phyloP scores from a whole-genome alignment of 306 rosid genomes.

The Inga laurina region DNA sequence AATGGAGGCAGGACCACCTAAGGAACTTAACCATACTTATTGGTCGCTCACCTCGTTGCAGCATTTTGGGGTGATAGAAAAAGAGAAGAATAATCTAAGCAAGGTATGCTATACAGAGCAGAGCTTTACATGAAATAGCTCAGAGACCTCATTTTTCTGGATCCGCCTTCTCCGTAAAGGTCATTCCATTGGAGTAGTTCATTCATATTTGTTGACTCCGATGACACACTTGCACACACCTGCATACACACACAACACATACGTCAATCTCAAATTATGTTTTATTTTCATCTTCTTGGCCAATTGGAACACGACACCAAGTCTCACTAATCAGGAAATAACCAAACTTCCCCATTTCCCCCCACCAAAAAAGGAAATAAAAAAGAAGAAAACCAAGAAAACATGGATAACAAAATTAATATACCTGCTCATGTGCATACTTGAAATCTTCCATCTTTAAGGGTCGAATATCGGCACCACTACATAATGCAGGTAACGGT shows the following conservation, averaged over 20 bases:
- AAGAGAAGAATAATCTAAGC: conserved; percentile 46
- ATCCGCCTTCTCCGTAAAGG: conserved; percentile 94
- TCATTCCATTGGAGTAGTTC: conserved; percentile 95
- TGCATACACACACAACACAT: conserved; percentile 28
- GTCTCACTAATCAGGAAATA: not conserved
- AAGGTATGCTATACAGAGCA: conserved; percentile 65
- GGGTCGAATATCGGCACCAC: conserved; percentile 72
- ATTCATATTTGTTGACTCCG: conserved; percentile 83
- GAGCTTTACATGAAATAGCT: conserved; percentile 89
- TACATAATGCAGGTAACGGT: conserved; percentile 64
- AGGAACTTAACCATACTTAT: conserved; percentile 28
- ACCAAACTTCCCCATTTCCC: not conserved
- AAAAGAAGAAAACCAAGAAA: not conserved
- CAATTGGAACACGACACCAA: too few relatives aligned
- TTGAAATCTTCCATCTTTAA: conserved; percentile 81
- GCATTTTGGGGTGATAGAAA: conserved; percentile 33
- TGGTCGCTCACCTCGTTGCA: conserved; percentile 39
- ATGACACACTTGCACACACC: conserved; percentile 95
- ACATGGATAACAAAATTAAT: not conserved
- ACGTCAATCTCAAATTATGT: not conserved
- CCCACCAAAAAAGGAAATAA: not conserved
- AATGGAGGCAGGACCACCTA: conserved; percentile 35
- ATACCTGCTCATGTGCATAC: conserved; percentile 92
- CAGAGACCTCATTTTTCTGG: conserved; percentile 72
- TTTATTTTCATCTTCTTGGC: conserved; percentile 1